Percentiles rank a stretch among this genome's conserved stretches.
phyloP scores from a whole-genome alignment of 768 basidiomycete species.

The Kwoniella pini region DNA sequence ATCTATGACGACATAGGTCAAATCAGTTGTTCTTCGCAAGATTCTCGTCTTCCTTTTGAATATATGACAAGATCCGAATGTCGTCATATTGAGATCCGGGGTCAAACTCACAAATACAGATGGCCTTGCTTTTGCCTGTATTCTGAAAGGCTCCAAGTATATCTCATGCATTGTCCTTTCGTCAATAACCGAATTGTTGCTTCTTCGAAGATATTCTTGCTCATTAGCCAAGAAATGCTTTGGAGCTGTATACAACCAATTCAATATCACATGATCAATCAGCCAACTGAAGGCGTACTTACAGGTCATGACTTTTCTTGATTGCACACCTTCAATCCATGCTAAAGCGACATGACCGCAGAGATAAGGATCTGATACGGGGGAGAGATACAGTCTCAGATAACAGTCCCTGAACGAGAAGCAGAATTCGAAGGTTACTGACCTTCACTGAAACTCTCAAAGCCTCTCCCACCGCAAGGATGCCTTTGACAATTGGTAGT shows the following conservation, averaged over 20 bases:
- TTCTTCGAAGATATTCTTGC: conserved; percentile 75
- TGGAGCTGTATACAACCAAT: neutral
- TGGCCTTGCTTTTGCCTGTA: conserved; percentile 60
- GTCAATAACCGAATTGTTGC: conserved; percentile 58
- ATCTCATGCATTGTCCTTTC: conserved; percentile 63
- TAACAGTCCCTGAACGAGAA: too few relatives aligned
- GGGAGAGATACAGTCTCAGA: neutral
- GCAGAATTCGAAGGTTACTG: neutral
- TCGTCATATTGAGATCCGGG: neutral
- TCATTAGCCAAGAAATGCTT: conserved; percentile 73
- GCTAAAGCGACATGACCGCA: conserved; percentile 70
- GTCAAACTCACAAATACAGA: conserved; percentile 64
- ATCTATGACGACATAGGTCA: conserved; percentile 52
- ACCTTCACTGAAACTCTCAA: conserved; percentile 33
- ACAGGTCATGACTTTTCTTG: conserved; percentile 67
- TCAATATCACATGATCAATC: neutral
- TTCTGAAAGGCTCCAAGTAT: conserved; percentile 67
- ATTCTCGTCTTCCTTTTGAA: neutral
- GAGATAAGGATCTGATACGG: conserved; percentile 63
- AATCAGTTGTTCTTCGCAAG: neutral
- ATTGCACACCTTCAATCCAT: conserved; percentile 75
- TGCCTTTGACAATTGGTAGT: conserved; percentile 79
- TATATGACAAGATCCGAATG: too few relatives aligned
- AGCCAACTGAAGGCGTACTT: neutral
- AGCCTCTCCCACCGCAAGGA: conserved; percentile 57